These are phyloP conservation scores for Rhizopogon salebrosus DNA, from an alignment of 768 basidiomycete species.

Conservation along the genomic window DNA sequence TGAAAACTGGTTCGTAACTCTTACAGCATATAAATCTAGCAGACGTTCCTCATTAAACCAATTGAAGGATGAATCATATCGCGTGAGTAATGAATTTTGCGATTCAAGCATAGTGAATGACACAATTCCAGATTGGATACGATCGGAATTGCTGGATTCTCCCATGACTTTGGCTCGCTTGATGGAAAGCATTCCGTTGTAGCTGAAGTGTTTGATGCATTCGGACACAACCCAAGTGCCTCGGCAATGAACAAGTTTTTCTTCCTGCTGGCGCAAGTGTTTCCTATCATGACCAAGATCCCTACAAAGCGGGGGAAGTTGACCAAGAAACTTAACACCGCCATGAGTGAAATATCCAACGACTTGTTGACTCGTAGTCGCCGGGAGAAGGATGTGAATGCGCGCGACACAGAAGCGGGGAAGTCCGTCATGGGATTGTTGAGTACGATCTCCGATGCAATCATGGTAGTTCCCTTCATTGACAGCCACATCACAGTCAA, in stretches of 20 bases:
- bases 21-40: neutral
- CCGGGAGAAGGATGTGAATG: slow-evolving; percentile 20
- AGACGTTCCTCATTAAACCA: neutral
- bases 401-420: slow-evolving; percentile 15
- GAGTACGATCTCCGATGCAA: neutral
- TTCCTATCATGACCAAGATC: slow-evolving; percentile 32
- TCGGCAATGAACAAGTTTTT: slow-evolving; percentile 26
- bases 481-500: slow-evolving; percentile 25
- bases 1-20: slow-evolving; percentile 17
- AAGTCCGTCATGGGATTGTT: slow-evolving; percentile 11
- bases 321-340: slow-evolving; percentile 24
- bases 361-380: slow-evolving; percentile 32
- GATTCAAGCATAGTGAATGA: neutral
- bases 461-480: slow-evolving; percentile 5
- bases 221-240: slow-evolving; percentile 15
- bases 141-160: slow-evolving; percentile 55
- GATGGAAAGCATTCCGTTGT: slow-evolving; percentile 40
- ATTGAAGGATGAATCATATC: slow-evolving; percentile 21
- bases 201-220: slow-evolving; percentile 33
- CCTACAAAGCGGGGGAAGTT: slow-evolving; percentile 30
- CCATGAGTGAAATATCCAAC: slow-evolving; percentile 35
- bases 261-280: slow-evolving; percentile 31
- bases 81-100: slow-evolving; percentile 10
- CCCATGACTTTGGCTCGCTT: slow-evolving; percentile 47
- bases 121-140: slow-evolving; percentile 38